Evolutionary conservation across 2,329 filamentous ascomycete genomes (phyloP).

Genomic region (Xylaria sp.): DNA sequence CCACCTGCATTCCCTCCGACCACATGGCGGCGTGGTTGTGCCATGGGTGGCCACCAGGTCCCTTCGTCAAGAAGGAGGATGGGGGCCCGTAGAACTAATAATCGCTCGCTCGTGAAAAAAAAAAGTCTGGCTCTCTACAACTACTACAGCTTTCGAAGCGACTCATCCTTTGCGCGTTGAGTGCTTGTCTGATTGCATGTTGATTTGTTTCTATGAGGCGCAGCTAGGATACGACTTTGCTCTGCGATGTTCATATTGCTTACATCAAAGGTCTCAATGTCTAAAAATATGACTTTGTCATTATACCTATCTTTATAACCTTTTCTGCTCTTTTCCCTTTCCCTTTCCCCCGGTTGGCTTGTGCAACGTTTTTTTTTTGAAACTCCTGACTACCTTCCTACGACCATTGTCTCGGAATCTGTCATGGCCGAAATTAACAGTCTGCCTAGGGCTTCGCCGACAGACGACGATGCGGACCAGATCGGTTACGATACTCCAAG

Average conservation of each 20-base stretch:
- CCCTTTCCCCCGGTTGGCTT: background rate
- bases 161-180: conserved; percentile 14
- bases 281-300: conserved; percentile 23
- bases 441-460: conserved; percentile 57
- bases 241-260: conserved; percentile 16
- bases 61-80: conserved; percentile 33
- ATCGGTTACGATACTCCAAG: conserved; percentile 86
- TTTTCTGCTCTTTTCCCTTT: conserved; percentile 22
- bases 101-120: conserved; percentile 37
- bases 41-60: conserved; percentile 34
- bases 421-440: conserved; percentile 55
- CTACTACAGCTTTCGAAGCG: conserved; percentile 19
- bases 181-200: conserved; percentile 12
- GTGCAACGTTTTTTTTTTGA: background rate
- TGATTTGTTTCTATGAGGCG: conserved; percentile 12
- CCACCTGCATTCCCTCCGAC: conserved; percentile 36
- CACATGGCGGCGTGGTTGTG: conserved; percentile 40
- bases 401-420: background rate
- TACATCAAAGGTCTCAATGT: conserved; percentile 16
- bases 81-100: conserved; percentile 28
- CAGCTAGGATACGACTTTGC: conserved; percentile 19
- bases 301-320: conserved; percentile 23
- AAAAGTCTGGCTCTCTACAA: conserved; percentile 36
- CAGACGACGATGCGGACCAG: conserved; percentile 77
- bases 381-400: background rate